Percentiles rank a stretch among this genome's conserved stretches.
phyloP scores from a whole-genome alignment of 108 stramenopile genomes.

The Cyclotella cryptica region DNA sequence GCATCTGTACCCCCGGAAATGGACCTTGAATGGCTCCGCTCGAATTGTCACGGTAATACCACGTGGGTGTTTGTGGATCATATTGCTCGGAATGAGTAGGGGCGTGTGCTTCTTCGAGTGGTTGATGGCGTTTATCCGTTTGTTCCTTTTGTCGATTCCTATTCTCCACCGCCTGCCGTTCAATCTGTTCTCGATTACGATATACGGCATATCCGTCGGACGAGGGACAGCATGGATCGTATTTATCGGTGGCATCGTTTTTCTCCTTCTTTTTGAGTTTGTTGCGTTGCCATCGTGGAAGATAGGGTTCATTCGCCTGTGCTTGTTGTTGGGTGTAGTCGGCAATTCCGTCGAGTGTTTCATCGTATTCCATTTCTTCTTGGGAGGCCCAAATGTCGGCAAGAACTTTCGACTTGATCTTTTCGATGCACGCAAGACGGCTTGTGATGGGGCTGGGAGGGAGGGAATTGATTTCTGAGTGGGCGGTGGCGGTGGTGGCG shows the following conservation, averaged over 20 bases:
- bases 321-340: constrained; percentile 16
- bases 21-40: constrained; percentile 78
- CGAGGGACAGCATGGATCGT: constrained; percentile 57
- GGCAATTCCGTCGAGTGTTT: constrained; percentile 22
- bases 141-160: constrained; percentile 33
- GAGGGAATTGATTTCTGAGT: constrained; percentile 42
- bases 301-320: constrained; percentile 41
- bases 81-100: constrained; percentile 15
- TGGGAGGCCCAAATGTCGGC: constrained; percentile 88
- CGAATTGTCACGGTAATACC: constrained; percentile 74
- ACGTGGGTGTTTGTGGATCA: constrained; percentile 49
- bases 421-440: constrained; percentile 61
- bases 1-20: constrained; percentile 57
- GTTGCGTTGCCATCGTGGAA: constrained; percentile 50
- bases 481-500: constrained; percentile 16
- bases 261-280: constrained; percentile 59
- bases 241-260: constrained; percentile 13
- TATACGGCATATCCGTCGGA: constrained; percentile 54
- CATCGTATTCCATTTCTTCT: constrained; percentile 85
- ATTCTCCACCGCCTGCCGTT: constrained; percentile 38
- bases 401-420: constrained; percentile 36
- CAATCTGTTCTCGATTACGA: constrained; percentile 51
- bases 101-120: too few species aligned
- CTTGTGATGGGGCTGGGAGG: constrained; percentile 67
- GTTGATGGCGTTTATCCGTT: too few species aligned